Base-by-base conservation (phyloP, 2,329 filamentous ascomycete genomes). In the Colletotrichum tabaci region DNA sequence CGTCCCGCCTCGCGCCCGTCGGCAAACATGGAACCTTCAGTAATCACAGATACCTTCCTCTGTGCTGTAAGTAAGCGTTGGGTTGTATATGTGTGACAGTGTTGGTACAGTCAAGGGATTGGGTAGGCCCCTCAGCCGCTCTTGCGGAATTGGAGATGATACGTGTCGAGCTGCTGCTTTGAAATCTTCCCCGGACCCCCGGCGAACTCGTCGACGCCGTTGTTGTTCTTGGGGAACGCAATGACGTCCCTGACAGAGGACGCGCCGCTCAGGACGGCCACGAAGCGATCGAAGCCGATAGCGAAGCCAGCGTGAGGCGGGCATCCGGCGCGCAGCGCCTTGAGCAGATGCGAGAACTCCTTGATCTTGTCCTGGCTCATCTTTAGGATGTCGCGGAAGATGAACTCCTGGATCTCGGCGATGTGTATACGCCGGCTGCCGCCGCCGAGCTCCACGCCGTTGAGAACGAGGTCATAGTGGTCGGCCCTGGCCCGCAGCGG, bases 221-320 rank as follows among this genome's bases (percentile, higher is more conserved):
- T 95, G 73, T 94, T 95, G 73, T 90, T 95, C 86, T 99, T 99
- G 0, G 96, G 97, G 78, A 99, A 99, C 0, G 95, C 95, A 81
- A 99, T 98, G 2, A 99, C 96, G 83, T 99, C 96, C 71, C 94
- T 87, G 3, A 99, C 92, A 1, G 92, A 95, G 13, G 92, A 87
- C 42, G 89, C 92, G 1, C 92, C 92, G 26, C 92, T 89, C 86
- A 99, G 89, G 0, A 98, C 85, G 0, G 96, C 92, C 49, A 96
- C 87, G 60, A 99, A 82, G 4, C 96, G 88, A 80, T 99, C 96
- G 79, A 98, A 98, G 0, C 96, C 96, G 18, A 99, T 84, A 0
- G 96, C 96, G 74, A 99, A 93, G 0, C 96, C 96, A 0, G 96
- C 95, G 79, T 99, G 96, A 0, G 96, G 97, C 15, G 96, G 96